Base-by-base conservation (phyloP, 2,329 filamentous ascomycete genomes). In the Penicillium olsonii region DNA sequence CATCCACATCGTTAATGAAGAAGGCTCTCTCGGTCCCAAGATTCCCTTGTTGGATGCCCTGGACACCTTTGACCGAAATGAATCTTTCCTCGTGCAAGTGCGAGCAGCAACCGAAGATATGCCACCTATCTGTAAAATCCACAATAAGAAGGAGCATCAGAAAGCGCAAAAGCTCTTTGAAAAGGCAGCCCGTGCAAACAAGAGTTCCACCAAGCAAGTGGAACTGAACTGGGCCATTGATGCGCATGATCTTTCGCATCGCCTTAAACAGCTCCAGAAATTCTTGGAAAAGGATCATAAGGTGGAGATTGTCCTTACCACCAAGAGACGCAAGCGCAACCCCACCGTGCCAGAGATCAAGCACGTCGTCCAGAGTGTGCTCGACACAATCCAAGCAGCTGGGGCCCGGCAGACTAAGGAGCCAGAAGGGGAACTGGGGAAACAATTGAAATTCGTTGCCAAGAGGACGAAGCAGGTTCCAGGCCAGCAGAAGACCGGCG, bases 181-280 rank as follows among this genome's bases (percentile, higher is more conserved):
- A 17, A 67, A 68, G 48, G 60, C 65, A 72, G 60, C 75, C 66
- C 56, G 73, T 67, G 45, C 74, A 59, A 61, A 60, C 64, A 72
- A 54, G 67, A 69, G 56, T 52, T 68, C 63, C 59, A 66, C 70
- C 14, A 96, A 96, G 74, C 86, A 87, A 65, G 70, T 96, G n/a
- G 92, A 96, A 73, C 61, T 97, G 61, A 92, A 90, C 69, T 97
- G 92, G 92, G 85, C 87, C 27, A 95, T 95, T 63, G 85, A 84
- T 53, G 65, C 71, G 11, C 82, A 92, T 65, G 92, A 96, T 74
- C 69, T 96, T 44, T 73, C 73, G n/a, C 85, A 88, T 67, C 82
- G 86, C 65, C 67, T 94, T 68, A 81, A 81, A 63, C 83, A 84
- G 72, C 68, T 92, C 62, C 72, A 72, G 53, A 78, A 74, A 45